Evolutionary conservation across 2,329 filamentous ascomycete genomes (phyloP).

Genomic region (Cordyceps javanica): DNA sequence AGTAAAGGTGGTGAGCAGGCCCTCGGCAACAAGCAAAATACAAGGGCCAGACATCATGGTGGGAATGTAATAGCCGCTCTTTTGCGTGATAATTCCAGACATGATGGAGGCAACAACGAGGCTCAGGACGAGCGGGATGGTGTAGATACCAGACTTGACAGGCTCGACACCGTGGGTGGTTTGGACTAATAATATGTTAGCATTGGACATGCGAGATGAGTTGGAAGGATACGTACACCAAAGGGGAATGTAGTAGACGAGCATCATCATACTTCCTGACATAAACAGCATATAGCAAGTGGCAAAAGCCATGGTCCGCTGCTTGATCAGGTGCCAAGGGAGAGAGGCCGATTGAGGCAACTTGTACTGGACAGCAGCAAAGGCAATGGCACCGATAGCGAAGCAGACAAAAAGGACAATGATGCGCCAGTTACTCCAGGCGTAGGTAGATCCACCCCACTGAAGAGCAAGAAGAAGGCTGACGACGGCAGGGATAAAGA

Average conservation of each 20-base stretch:
- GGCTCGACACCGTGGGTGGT: slow-evolving; percentile 47
- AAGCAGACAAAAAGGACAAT: slow-evolving; percentile 49
- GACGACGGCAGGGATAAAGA: slow-evolving; percentile 54
- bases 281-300: slow-evolving; percentile 41
- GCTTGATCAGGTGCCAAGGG: slow-evolving; percentile 47
- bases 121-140: slow-evolving; percentile 50
- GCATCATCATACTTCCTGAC: slow-evolving; percentile 45
- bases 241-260: slow-evolving; percentile 48
- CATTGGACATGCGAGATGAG: not conserved
- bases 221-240: slow-evolving; percentile 41
- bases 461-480: slow-evolving; percentile 57
- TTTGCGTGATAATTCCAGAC: slow-evolving; percentile 42
- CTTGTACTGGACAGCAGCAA: slow-evolving; percentile 45
- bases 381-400: slow-evolving; percentile 38
- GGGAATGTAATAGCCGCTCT: slow-evolving; percentile 54
- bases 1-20: slow-evolving; percentile 51
- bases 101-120: slow-evolving; percentile 46
- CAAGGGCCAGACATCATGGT: slow-evolving; percentile 47
- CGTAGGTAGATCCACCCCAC: slow-evolving; percentile 52
- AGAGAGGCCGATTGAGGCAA: slow-evolving; percentile 52
- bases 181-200: slow-evolving; percentile 36
- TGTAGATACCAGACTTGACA: slow-evolving; percentile 50
- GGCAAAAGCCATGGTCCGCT: slow-evolving; percentile 47
- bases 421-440: slow-evolving; percentile 47
- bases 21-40: slow-evolving; percentile 46